Base-by-base conservation (phyloP, 2,329 filamentous ascomycete species). In the Ceratocystiopsis sp. region DNA sequence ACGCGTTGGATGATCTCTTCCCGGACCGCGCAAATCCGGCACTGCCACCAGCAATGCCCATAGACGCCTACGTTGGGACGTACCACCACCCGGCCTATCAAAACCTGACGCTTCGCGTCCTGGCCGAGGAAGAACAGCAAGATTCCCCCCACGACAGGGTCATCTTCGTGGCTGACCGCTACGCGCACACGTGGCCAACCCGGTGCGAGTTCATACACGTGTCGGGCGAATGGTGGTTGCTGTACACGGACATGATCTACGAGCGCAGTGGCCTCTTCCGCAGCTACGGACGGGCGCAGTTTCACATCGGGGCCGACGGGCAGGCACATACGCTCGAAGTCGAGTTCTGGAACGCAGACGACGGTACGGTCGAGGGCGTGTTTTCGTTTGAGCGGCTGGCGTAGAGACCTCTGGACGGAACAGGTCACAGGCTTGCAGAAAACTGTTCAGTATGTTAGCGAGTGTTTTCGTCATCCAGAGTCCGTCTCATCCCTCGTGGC, bases 41-140 rank as follows among this genome's bases (percentile, higher is more conserved):
- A 0, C 39, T 62, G 29, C 60, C 61, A 4, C 55, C 54, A 0
- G 45, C 53, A 9, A 53, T 64, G 15, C 57, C 61, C 0, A 49
- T 67, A 4, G 46, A 51, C 15, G 51, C 52, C 34, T 61, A 62
- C 46, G 49, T 52, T 2, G 68, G 68, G 3, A 63, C 56, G 2
- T 71, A 69, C 48, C 60, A 53, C 46, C 58, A 69, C 42, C 57
- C 59, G 2, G 65, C 58, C 4, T 69, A 68, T 52, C 51, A 50
- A 25, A 58, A 57, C 48, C 41, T 61, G 42, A 58, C 53, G 2
- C 38, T 61, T 10, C 17, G 15, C 14, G 19, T 46, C 32, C 40
- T 16, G 13, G 36, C 36, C 1, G 6, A 33, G 15, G 8, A 34
- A 32, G 3, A 25, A 14, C 18, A 19, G 18, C 3, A 11, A 3